Base-by-base conservation (phyloP, 108 stramenopile genomes). In the Stephanodiscus triporus region DNA sequence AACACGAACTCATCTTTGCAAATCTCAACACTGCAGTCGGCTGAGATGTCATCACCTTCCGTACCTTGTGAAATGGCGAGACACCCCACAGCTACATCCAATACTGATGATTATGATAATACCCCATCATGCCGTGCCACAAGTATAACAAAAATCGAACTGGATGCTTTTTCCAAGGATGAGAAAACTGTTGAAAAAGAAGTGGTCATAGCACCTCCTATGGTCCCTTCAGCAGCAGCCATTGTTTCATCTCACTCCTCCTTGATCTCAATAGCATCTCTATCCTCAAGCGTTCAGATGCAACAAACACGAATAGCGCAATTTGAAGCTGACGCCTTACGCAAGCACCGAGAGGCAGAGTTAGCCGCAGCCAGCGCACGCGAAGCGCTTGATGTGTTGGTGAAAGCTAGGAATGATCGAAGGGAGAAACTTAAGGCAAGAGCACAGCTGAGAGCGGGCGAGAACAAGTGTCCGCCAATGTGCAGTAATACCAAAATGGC, bases 281-380 rank as follows among this genome's bases (percentile, higher is more conserved):
- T 68, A 26, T 54, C 66, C 20, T 57, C 49, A 17, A 61, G 29
- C 17, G 49, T 62, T 4, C 23, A 70, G 16, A 1, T 59, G 20
- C 70, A 70, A 32, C 19, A 59, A 6, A 48, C 16, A 10, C 43
- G 60, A 19, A 32, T 76, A 60, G 66, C 49, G 22, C 45, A 76
- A 20, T 42, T 76, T 11, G 75, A 76, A 62, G 67, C 66, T 32
- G 75, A 76, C 10, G 75, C 75, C 30, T 27, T 68, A 14, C 75
- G 59, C 38, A 76, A 76, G 48, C 75, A 76, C 48, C 59, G 62
- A 7, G 67, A 68, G 75, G 75, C 75, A 53, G 67, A 67, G 17
- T 32, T 49, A 23, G 75, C 75, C 22, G 75, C 75, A 11, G 57
- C 37, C 9, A 30, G 53, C 27, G 75, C 75, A 22, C 75, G 75